These are phyloP conservation scores for Apium graveolens DNA, from an alignment of 129 eudicot species.

Conservation along the genomic window DNA sequence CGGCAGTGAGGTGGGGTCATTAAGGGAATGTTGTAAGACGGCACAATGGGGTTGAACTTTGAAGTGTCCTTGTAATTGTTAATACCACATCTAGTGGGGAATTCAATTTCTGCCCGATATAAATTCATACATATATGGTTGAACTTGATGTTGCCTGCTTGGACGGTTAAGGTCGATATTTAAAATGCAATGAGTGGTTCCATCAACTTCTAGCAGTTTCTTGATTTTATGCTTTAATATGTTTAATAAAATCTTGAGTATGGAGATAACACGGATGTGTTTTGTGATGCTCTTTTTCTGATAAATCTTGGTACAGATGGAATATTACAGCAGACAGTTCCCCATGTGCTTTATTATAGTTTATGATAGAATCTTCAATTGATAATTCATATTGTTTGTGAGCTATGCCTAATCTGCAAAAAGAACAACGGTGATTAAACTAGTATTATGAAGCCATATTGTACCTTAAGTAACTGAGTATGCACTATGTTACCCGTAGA, in stretches of 20 bases:
- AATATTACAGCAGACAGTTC: background rate
- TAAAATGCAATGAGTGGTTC: background rate
- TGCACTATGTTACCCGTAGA: too few relatives aligned
- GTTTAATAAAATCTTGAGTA: too few relatives aligned
- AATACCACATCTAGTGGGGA: background rate
- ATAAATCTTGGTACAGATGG: background rate
- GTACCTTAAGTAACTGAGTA: background rate
- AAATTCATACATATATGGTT: background rate
- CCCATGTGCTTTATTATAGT: background rate
- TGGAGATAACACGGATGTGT: background rate
- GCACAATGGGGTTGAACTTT: background rate
- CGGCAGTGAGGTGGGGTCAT: background rate
- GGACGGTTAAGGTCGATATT: background rate
- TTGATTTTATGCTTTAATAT: background rate
- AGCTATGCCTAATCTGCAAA: background rate
- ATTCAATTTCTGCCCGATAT: background rate
- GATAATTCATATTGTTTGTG: background rate
- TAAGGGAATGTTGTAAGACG: slow-evolving; percentile 3
- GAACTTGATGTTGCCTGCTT: background rate
- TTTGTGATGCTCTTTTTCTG: too few relatives aligned
- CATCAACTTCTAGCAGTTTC: background rate
- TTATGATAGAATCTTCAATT: background rate
- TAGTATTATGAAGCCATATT: too few relatives aligned
- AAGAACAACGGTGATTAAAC: background rate
- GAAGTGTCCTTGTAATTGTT: background rate